Evolutionary conservation across 73 alveolate genomes (phyloP), one percentile per base, ranked within the genome.

Genomic region (Urostyla sp.): DNA sequence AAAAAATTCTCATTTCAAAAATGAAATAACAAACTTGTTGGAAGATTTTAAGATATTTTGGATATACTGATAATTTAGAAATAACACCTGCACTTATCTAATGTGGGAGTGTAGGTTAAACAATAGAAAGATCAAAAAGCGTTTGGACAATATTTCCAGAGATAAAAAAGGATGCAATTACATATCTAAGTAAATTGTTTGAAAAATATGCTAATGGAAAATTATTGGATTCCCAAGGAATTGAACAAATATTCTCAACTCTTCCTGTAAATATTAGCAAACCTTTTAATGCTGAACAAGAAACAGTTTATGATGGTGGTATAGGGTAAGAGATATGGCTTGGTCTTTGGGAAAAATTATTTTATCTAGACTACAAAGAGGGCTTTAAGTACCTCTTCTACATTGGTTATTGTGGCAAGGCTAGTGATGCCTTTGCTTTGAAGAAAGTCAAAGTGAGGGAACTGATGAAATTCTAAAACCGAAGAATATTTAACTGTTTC

Each of bases 1-100:
- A 82, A 53, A 88, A 72, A 31, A 75, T 82, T 11, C 34, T 88
- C 44, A 72, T 88, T 6, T 21, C 59, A 28, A 88, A 87, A 45
- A 66, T 73, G 95, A 88, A 88, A 44, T 67, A 72, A 18, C 84
- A 82, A 46, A 87, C 90, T 1, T 82, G 90, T 51, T 88, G 95
- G 92, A 61, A 60, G 6, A 75, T 88, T 13, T 36, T 88, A 11
- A 61, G 86, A 37, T 82, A 81, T 40, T 88, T 58, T 53, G 90
- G 90, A 0, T 83, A 73, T 59, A 77, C 73, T 35, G 79, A 83
- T 30, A 46, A 88, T 2, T 56, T 88, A 27, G 5, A 78, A 30
- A 40, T 84, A 0, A 48, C 49, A 21, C 50, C 32, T 13, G 75
- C 38, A 7, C 60, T 82, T 0, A 26, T 36, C 26, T 50, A 43